These are phyloP conservation scores for Leishmania amazonensis DNA, from an alignment of 208 protist species.

Conservation along the genomic window DNA sequence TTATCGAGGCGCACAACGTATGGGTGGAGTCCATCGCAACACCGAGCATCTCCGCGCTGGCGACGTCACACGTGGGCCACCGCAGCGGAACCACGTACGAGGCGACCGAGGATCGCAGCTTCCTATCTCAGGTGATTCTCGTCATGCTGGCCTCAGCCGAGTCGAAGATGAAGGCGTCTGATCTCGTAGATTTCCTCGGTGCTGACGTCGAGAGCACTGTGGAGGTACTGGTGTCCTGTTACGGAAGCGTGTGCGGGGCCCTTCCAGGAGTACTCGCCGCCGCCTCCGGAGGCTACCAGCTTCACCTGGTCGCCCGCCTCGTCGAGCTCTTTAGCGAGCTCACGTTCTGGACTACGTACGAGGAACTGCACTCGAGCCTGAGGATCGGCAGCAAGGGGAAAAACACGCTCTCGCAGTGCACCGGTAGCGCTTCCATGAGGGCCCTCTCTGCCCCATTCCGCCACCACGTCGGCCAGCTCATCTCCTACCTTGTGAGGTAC, in stretches of 20 bases:
- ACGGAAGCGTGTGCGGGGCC: slow-evolving; percentile 23
- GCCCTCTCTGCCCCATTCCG: slow-evolving; percentile 29
- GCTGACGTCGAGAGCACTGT: slow-evolving; percentile 11
- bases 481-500: slow-evolving; percentile 13
- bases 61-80: not conserved
- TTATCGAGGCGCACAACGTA: slow-evolving; percentile 18
- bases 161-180: slow-evolving; percentile 8
- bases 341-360: slow-evolving; percentile 46
- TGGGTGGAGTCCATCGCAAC: slow-evolving; percentile 9
- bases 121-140: slow-evolving; percentile 20
- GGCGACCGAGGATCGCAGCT: not conserved
- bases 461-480: slow-evolving; percentile 34
- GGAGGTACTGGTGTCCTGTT: slow-evolving; percentile 11
- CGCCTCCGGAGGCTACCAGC: slow-evolving; percentile 14
- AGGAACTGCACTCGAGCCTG: slow-evolving; percentile 15
- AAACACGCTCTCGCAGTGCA: not conserved
- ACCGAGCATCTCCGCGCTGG: slow-evolving; percentile 10
- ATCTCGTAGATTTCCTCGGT: slow-evolving; percentile 28
- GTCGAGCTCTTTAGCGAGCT: slow-evolving; percentile 39
- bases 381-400: slow-evolving; percentile 14
- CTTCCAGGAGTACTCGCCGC: slow-evolving; percentile 19
- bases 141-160: slow-evolving; percentile 17
- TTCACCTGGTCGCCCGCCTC: slow-evolving; percentile 15
- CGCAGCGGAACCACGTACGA: not conserved
- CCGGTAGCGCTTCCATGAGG: slow-evolving; percentile 14